Conservation (phyloP, 208 protist species). For the Trichomonas gallinae region DNA sequence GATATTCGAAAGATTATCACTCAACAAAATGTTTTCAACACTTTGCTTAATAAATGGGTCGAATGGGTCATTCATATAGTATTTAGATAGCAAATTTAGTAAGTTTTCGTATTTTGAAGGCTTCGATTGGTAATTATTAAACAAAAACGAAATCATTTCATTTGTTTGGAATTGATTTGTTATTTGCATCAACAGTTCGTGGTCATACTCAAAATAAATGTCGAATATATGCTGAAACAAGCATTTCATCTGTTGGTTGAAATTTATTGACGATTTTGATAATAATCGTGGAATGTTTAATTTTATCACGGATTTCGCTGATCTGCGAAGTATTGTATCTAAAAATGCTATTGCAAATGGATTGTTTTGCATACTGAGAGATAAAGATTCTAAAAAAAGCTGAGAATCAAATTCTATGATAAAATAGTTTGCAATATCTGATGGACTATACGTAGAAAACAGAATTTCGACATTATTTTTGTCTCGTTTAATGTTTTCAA, state of each 20-base stretch:
- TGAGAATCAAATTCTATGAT: neutral
- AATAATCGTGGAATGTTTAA: neutral
- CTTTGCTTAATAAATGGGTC: neutral
- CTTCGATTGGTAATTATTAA: neutral
- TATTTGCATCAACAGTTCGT: neutral
- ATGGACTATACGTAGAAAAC: neutral
- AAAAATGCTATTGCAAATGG: neutral
- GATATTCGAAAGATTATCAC: neutral
- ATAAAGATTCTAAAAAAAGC: neutral
- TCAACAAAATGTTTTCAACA: neutral
- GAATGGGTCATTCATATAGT: neutral
- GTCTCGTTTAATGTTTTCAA: neutral
- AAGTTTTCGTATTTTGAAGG: neutral
- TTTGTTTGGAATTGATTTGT: neutral
- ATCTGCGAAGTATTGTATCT: neutral
- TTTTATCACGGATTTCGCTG: neutral
- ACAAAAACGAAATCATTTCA: neutral
- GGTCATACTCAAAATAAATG: neutral
- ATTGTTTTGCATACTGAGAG: neutral
- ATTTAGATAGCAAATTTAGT: neutral
- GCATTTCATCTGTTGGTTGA: neutral
- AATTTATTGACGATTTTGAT: neutral
- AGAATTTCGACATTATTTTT: neutral
- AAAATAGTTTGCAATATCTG: neutral
- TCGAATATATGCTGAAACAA: neutral